phyloP scores from a whole-genome alignment of 208 protist genomes.

The Naegleria lovaniensis region DNA sequence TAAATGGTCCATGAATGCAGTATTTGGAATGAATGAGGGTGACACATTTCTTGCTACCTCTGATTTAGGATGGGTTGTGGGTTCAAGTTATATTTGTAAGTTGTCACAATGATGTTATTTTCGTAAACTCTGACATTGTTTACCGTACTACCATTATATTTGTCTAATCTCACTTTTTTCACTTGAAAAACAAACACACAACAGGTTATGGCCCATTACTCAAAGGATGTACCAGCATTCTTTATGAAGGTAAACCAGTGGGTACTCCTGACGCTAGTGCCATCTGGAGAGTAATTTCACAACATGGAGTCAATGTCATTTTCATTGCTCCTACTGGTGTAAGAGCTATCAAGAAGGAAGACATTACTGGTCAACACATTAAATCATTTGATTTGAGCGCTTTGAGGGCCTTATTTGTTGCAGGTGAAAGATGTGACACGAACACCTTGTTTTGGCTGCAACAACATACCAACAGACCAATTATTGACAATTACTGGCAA shows the following conservation, averaged over 20 bases:
- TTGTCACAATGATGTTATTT: no score
- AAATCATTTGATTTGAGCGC: conserved; percentile 22
- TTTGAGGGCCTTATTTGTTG: conserved; percentile 36
- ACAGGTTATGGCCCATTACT: conserved; percentile 44
- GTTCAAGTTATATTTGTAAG: conserved; percentile 42
- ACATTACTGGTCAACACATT: neutral
- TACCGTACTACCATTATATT: no score
- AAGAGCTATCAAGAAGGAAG: conserved; percentile 44
- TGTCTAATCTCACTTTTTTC: no score
- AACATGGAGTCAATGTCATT: conserved; percentile 39
- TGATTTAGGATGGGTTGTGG: conserved; percentile 46
- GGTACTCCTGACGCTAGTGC: conserved; percentile 41
- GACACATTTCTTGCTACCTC: neutral
- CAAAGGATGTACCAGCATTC: conserved; percentile 35
- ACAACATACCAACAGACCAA: neutral
- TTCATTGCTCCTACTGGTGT: conserved; percentile 47
- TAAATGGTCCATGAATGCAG: conserved; percentile 28
- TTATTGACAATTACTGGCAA: conserved; percentile 43
- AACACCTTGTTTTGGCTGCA: neutral
- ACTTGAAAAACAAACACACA: no score
- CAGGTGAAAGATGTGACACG: conserved; percentile 33
- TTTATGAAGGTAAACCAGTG: conserved; percentile 51
- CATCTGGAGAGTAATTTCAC: conserved; percentile 44
- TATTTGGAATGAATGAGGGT: neutral
- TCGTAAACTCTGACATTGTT: no score